phyloP scores from a whole-genome alignment of 495 filamentous ascomycete genomes.

The Talaromyces adpressus region DNA sequence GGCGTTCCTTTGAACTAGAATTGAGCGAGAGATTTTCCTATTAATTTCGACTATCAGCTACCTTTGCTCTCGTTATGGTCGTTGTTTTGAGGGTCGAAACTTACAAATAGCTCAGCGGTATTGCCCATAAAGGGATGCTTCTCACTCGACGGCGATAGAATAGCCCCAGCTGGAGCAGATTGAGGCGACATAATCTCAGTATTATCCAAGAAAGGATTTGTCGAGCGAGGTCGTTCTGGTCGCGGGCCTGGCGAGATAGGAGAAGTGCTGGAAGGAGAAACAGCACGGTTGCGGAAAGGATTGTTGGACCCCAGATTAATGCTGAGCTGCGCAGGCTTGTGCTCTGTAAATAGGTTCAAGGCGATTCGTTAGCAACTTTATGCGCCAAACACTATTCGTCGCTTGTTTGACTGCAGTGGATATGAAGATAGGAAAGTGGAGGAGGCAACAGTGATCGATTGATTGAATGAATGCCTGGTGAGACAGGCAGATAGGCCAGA shows the following conservation, averaged over 20 bases:
- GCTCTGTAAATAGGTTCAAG: slow-evolving; percentile 13
- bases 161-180: slow-evolving; percentile 38
- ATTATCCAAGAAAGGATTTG: slow-evolving; percentile 88
- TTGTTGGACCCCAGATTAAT: slow-evolving; percentile 86
- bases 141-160: slow-evolving; percentile 50
- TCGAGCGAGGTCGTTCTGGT: slow-evolving; percentile 68
- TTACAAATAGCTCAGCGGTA: slow-evolving; percentile 85
- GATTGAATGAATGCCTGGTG: background rate
- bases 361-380: background rate
- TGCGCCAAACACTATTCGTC: background rate
- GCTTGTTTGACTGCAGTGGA: background rate
- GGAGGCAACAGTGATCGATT: background rate
- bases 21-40: slow-evolving; percentile 39
- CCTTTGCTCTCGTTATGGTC: background rate
- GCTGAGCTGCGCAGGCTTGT: slow-evolving; percentile 41
- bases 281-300: slow-evolving; percentile 89
- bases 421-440: slow-evolving; percentile 1
- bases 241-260: slow-evolving; percentile 29
- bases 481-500: background rate
- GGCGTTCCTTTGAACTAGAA: slow-evolving; percentile 32
- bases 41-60: background rate
- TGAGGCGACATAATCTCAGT: slow-evolving; percentile 46
- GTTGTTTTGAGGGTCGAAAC: slow-evolving; percentile 25
- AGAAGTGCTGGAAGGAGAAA: slow-evolving; percentile 58
- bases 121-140: slow-evolving; percentile 50